phyloP scores from a whole-genome alignment of 192 early-diverging fungal genomes.

The Coemansia sp. region DNA sequence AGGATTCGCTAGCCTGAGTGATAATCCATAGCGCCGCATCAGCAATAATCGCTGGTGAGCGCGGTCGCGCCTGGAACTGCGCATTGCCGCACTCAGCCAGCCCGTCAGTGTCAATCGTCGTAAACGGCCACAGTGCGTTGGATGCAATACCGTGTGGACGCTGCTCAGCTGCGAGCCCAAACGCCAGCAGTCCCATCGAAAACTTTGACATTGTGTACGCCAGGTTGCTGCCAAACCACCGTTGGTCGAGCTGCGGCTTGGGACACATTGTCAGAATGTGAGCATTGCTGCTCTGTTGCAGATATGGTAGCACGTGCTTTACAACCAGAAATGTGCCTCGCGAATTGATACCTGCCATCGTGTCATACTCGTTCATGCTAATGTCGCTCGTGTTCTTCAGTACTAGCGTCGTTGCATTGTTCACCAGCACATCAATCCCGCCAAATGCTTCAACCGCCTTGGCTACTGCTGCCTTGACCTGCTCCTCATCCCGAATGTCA shows the following conservation, averaged over 20 bases:
- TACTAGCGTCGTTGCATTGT: constrained; percentile 68
- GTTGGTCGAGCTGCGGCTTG: constrained; percentile 60
- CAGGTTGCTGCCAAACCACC: constrained; percentile 65
- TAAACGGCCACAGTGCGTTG: constrained; percentile 76
- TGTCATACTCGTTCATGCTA: constrained; percentile 58
- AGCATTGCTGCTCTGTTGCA: constrained; percentile 68
- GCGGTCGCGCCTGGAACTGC: constrained; percentile 19
- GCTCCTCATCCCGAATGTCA: constrained; percentile 71
- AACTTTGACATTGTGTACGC: constrained; percentile 64
- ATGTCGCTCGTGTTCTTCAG: constrained; percentile 60
- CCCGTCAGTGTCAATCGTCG: constrained; percentile 68
- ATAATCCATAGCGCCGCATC: constrained; percentile 73
- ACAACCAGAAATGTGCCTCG: constrained; percentile 70
- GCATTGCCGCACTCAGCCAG: constrained; percentile 10
- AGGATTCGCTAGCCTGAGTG: constrained; percentile 54
- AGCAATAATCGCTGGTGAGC: constrained; percentile 70
- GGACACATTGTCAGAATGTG: constrained; percentile 75
- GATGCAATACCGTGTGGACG: constrained; percentile 64
- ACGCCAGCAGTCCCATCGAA: constrained; percentile 68
- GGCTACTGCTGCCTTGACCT: constrained; percentile 62
- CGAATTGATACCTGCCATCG: constrained; percentile 67
- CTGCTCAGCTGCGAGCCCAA: constrained; percentile 73
- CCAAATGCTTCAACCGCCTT: constrained; percentile 64
- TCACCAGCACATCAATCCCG: constrained; percentile 78
- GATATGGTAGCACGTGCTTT: constrained; percentile 65